Evolutionary conservation across 176 grass and related monocot genomes (phyloP).

Genomic region (Musa itinerans): DNA sequence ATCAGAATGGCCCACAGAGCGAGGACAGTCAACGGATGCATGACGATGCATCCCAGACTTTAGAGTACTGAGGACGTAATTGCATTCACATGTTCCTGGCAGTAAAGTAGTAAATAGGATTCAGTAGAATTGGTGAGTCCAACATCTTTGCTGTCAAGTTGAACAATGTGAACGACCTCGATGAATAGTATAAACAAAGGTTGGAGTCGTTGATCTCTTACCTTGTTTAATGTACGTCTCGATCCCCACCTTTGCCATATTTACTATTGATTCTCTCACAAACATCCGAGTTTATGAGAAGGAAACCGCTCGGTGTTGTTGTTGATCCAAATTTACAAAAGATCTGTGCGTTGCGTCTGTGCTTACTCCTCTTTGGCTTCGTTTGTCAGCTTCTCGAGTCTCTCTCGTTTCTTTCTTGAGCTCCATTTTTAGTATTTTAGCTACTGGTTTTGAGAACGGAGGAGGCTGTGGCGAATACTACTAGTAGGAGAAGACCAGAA

Average conservation of each 20-base stretch:
- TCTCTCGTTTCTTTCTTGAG: neutral
- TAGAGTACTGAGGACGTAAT: neutral
- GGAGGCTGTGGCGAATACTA: too few relatives aligned
- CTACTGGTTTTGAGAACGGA: neutral
- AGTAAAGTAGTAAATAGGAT: too few relatives aligned
- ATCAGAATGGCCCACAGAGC: neutral
- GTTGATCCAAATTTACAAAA: neutral
- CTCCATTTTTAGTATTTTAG: neutral
- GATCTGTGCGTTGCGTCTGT: neutral
- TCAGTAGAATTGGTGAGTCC: neutral
- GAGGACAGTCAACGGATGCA: neutral
- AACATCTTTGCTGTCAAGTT: neutral
- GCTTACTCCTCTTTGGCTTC: neutral
- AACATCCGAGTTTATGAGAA: neutral
- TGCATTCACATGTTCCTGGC: neutral
- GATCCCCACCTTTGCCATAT: neutral
- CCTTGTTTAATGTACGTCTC: too few relatives aligned
- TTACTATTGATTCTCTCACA: neutral
- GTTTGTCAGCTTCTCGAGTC: neutral
- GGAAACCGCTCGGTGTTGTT: too few relatives aligned
- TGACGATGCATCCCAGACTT: neutral
- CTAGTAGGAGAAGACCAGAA: too few relatives aligned
- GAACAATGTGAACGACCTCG: neutral
- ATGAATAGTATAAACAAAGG: too few relatives aligned
- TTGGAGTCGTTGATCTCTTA: too few relatives aligned